Evolutionary conservation across 2,329 filamentous ascomycete species (phyloP).

Genomic region (Calycina herbarum): DNA sequence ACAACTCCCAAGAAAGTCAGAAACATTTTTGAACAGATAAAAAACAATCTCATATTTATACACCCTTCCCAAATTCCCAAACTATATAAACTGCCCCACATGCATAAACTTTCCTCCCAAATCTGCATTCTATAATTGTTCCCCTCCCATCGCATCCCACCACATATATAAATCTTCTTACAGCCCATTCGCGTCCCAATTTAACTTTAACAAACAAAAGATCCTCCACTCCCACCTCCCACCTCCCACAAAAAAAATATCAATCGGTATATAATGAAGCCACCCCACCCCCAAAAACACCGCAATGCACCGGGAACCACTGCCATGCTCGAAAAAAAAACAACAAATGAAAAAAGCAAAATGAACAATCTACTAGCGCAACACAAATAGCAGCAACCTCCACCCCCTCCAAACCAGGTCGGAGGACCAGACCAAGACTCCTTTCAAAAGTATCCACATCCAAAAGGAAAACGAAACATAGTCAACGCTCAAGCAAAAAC

Average conservation of each 20-base stretch:
- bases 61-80: too few relatives aligned
- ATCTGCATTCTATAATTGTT: conserved; percentile 4
- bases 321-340: background rate
- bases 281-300: background rate
- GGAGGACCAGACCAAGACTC: conserved; percentile 14
- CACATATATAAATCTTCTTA: background rate
- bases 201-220: background rate
- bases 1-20: too few relatives aligned
- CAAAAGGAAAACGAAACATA: too few relatives aligned
- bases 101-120: conserved; percentile 5
- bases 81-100: background rate
- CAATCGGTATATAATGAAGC: background rate
- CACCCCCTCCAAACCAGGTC: conserved; percentile 27
- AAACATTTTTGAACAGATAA: too few relatives aligned
- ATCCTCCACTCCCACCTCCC: background rate
- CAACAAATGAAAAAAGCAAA: background rate
- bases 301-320: background rate
- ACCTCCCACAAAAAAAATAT: background rate
- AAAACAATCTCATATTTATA: too few relatives aligned
- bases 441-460: conserved; percentile 6
- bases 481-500: background rate
- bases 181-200: background rate
- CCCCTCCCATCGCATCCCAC: conserved; percentile 4
- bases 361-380: background rate
- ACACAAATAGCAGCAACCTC: conserved; percentile 5